Evolutionary conservation across 2,329 filamentous ascomycete species (phyloP), one percentile per base, ranked within the genome.

Genomic region (Fusarium longipes): DNA sequence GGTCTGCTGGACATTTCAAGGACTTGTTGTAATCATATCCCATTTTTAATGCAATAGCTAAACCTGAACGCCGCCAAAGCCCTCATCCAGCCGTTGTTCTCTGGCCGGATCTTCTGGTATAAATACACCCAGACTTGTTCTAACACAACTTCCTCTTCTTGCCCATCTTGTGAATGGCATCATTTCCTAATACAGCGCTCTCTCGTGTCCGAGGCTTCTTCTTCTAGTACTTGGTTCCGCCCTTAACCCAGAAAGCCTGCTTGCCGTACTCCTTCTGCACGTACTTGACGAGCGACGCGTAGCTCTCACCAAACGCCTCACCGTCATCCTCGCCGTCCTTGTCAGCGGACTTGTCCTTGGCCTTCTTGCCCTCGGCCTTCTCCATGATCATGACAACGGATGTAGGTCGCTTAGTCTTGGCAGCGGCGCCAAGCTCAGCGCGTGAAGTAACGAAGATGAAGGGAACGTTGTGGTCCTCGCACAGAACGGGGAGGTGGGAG

Each of bases 381-480:
- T 89, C 87, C 76, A 86, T 86, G 74, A 91, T 88, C 93, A 99
- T 97, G 73, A 97, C 93, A 55, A 99, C 96, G 78, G 92, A 96
- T 33, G 96, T 99, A 49, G 96, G 96, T 68, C 96, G 86, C 89
- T 98, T 99, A 48, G 96, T 99, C 79, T 91, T 92, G 63, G 94
- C 94, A 5, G 96, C 95, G 72, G 93, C 92, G 76, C 96, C 96
- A 58, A 99, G 89, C 83, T 98, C 95, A 64, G 93, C 95, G 73
- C 96, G 91, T 75, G 92, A 96, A 63, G 90, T 89, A 74, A 99
- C 92, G 80, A 96, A 99, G 80, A 99, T 89, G 83, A 98, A 99
- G 32, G 96, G 96, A 63, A 97, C 93, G 81, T 92, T 93, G 86
- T 97, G 94, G 82, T 98, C 95, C 83, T 99, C 96, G 86, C 96